A percentile compares a stretch with the other conserved stretches of the same genome.
phyloP scores from a whole-genome alignment of 192 early-diverging fungal genomes.

The Bifiguratus adelaidae region DNA sequence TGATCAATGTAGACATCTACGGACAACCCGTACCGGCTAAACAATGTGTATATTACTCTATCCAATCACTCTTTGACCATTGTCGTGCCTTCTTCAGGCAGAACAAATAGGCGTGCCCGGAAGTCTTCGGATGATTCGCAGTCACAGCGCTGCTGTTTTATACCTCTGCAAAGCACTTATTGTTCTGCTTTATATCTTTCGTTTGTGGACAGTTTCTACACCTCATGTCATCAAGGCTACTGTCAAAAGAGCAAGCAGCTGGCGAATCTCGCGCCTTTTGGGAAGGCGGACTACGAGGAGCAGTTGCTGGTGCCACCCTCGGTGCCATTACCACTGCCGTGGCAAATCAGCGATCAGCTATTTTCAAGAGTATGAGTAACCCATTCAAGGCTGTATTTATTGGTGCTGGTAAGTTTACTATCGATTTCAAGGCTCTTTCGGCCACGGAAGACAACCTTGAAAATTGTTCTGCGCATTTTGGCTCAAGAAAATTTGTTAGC shows the following conservation, averaged over 20 bases:
- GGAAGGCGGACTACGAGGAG: conserved; percentile 15
- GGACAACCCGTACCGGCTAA: no score
- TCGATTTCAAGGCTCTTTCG: not conserved
- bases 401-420: conserved; percentile 14
- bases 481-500: conserved; percentile 5
- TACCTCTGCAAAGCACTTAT: not conserved
- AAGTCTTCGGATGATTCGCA: no score
- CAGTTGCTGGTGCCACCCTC: conserved; percentile 17
- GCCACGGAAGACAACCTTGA: not conserved
- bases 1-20: no score
- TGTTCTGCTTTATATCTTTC: not conserved
- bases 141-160: no score
- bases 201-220: not conserved
- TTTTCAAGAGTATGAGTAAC: conserved; percentile 12
- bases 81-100: no score
- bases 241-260: conserved; percentile 11
- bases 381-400: conserved; percentile 22
- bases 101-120: no score
- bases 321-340: conserved; percentile 16
- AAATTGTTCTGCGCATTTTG: not conserved
- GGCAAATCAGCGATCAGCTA: conserved; percentile 14
- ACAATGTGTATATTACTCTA: no score
- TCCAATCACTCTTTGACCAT: no score
- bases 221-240: conserved; percentile 3
- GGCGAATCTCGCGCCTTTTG: conserved; percentile 8